Evolutionary conservation across 1,284 basidiomycete genomes (phyloP).

Genomic region (Trametes polyzona): DNA sequence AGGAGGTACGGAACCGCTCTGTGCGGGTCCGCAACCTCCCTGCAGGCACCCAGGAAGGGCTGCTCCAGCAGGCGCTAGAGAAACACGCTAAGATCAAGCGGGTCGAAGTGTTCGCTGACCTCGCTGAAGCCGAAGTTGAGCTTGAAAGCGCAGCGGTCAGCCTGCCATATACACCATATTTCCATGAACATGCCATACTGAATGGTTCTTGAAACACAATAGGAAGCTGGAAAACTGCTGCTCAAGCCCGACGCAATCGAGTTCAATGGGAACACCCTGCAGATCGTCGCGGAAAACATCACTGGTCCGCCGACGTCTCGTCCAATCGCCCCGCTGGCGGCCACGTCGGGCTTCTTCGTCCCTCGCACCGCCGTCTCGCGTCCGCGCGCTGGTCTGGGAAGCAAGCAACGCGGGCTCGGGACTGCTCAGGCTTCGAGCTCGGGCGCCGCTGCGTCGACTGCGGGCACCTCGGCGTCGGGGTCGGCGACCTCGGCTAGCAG

Average conservation of each 20-base stretch:
- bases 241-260: slow-evolving; percentile 69
- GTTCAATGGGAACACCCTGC: slow-evolving; percentile 61
- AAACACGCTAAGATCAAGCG: slow-evolving; percentile 75
- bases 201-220: neutral
- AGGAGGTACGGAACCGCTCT: slow-evolving; percentile 70
- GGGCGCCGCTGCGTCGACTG: slow-evolving; percentile 13
- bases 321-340: slow-evolving; percentile 43
- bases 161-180: neutral
- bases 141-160: slow-evolving; percentile 74
- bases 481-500: slow-evolving; percentile 19
- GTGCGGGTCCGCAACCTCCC: slow-evolving; percentile 81
- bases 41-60: slow-evolving; percentile 75
- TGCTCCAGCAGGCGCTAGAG: slow-evolving; percentile 87
- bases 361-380: slow-evolving; percentile 65
- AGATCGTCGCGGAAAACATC: slow-evolving; percentile 58
- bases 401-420: slow-evolving; percentile 42
- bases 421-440: slow-evolving; percentile 25
- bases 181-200: neutral
- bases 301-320: slow-evolving; percentile 32
- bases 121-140: slow-evolving; percentile 77
- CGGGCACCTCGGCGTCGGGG: too few relatives aligned
- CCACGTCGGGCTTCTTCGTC: slow-evolving; percentile 58
- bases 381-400: slow-evolving; percentile 71
- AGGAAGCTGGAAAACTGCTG: slow-evolving; percentile 83
- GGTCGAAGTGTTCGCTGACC: slow-evolving; percentile 74